phyloP scores from a whole-genome alignment of 306 rosid species.

The Pterocarpus macrocarpus region DNA sequence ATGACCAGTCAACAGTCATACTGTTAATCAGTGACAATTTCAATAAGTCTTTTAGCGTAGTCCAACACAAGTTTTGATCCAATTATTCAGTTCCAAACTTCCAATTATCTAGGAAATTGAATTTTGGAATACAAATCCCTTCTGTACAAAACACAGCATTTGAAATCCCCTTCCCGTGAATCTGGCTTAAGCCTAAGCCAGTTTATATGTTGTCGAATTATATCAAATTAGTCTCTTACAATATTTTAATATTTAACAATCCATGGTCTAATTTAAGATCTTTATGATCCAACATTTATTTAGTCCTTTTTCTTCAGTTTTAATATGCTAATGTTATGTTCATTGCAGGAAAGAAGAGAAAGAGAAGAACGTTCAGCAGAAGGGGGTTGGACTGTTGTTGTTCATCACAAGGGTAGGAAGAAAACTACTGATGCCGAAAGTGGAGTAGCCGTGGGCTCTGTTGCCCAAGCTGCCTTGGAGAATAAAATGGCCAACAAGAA shows the following conservation, averaged over 20 bases:
- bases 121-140: not conserved
- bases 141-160: not conserved
- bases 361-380: slow-evolving; percentile 71
- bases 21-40: no score
- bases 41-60: no score
- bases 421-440: slow-evolving; percentile 75
- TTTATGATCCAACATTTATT: not conserved
- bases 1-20: not conserved
- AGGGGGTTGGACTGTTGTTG: slow-evolving; percentile 85
- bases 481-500: slow-evolving; percentile 67
- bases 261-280: not conserved
- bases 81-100: not conserved
- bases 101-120: not conserved
- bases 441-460: slow-evolving; percentile 76
- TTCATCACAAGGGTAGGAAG: slow-evolving; percentile 82
- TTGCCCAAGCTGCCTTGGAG: slow-evolving; percentile 68
- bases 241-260: not conserved
- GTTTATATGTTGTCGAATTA: not conserved
- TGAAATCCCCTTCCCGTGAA: not conserved
- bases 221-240: not conserved
- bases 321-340: slow-evolving; percentile 26
- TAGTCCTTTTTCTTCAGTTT: not conserved
- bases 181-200: not conserved
- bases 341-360: slow-evolving; percentile 68
- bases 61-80: not conserved